A percentile compares a stretch with the other conserved stretches of the same genome.
phyloP scores from a whole-genome alignment of 2,329 filamentous ascomycete species.

The Pseudocercospora fuligena region DNA sequence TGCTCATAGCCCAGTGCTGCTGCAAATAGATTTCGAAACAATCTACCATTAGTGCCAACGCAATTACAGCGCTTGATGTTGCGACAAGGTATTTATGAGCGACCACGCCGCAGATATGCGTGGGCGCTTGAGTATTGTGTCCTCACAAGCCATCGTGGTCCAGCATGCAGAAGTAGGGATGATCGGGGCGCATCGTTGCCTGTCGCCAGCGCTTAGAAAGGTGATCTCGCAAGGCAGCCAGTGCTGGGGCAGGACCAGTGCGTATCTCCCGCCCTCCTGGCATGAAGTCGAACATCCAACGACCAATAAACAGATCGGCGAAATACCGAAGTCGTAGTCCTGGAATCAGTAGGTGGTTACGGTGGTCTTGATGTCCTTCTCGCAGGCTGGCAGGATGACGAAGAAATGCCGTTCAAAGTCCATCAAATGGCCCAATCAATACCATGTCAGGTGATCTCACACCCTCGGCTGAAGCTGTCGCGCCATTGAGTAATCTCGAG shows the following conservation, averaged over 20 bases:
- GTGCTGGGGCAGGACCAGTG: too few relatives aligned
- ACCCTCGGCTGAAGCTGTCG: neutral
- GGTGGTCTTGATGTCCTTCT: too few relatives aligned
- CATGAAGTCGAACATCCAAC: too few relatives aligned
- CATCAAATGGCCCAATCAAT: neutral
- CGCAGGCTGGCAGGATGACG: too few relatives aligned
- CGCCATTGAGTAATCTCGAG: neutral
- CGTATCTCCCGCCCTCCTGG: too few relatives aligned
- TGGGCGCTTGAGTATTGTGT: neutral
- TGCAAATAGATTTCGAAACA: too few relatives aligned
- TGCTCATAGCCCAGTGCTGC: too few relatives aligned
- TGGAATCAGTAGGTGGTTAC: too few relatives aligned
- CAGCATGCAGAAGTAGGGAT: neutral
- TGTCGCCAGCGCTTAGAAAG: neutral
- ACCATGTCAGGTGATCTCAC: neutral
- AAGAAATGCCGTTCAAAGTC: neutral
- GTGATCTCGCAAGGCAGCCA: too few relatives aligned
- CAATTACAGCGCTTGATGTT: neutral
- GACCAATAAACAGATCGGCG: too few relatives aligned
- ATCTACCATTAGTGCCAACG: too few relatives aligned
- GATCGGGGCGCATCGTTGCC: neutral
- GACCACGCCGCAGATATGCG: neutral
- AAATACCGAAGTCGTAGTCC: too few relatives aligned
- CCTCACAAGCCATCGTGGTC: neutral
- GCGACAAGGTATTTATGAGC: neutral